Evolutionary conservation across 257 asterid genomes (phyloP), one percentile per base, ranked within the genome.

Genomic region (Schizonepeta tenuifolia): DNA sequence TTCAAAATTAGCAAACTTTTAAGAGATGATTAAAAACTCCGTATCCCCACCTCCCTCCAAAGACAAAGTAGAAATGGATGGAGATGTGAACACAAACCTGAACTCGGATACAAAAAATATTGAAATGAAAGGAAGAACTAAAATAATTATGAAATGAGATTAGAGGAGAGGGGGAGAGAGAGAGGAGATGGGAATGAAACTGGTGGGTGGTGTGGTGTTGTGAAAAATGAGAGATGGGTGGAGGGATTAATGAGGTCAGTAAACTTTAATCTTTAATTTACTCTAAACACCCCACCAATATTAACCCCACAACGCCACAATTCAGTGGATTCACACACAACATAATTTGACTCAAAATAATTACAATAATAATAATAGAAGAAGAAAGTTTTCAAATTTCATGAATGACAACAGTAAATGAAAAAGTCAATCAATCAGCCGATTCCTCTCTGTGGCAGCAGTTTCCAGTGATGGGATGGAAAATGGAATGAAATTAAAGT

Each of bases 181-280:
- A n/a, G 54, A 54, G 76, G 81, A 68, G 77, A 81, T 54, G 78
- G 60, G 76, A 79, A 77, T 74, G 79, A 65, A 79, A 71, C 40
- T 69, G 83, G 86, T 67, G 82, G 80, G 84, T 71, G 79, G 79
- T 67, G 77, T 59, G 72, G 78, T 79, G 80, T n/a, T n/a, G n/a
- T 70, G 78, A 59, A 79, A 61, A 73, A 67, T 65, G 83, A 53
- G 79, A 74, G 78, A 79, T 68, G 57, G 81, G 83, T 81, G 80
- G 78, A 65, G 67, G 83, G 83, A 74, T 80, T 81, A 83, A 81
- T 73, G 89, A 69, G 80, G 79, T 61, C 70, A 77, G 73, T 65
- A 79, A n/a, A n/a, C n/a, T n/a, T n/a, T n/a, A n/a, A 77, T 78
- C 84, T 84, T 60, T 76, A 73, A 78, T 80, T 84, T 75, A 73